Conservation (phyloP, 73 alveolate species). For the Effrenium voratum region DNA sequence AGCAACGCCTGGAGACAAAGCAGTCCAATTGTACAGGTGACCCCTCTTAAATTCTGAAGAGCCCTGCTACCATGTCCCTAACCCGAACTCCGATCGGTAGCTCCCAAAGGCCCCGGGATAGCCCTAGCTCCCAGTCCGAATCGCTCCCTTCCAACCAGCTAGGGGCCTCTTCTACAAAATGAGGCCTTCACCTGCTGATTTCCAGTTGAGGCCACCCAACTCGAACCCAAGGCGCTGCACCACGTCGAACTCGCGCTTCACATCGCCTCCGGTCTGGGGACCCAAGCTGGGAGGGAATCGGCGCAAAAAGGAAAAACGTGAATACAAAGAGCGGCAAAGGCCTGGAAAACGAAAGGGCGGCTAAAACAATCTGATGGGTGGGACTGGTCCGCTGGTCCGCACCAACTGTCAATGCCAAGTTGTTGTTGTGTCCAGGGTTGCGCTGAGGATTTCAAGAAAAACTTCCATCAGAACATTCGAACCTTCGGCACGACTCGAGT, state of each 20-base stretch:
- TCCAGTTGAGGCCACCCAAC: no score
- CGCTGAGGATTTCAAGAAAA: not conserved
- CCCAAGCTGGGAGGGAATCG: not conserved
- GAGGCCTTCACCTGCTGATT: no score
- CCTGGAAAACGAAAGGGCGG: not conserved
- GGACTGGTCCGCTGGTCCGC: not conserved
- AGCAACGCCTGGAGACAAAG: not conserved
- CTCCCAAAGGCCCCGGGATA: not conserved
- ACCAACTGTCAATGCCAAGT: not conserved
- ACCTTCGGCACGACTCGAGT: not conserved
- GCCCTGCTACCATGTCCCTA: not conserved
- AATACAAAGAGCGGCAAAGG: not conserved
- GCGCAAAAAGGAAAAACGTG: not conserved
- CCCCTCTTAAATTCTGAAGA: not conserved
- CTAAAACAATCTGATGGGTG: no score
- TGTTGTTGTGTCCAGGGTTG: not conserved
- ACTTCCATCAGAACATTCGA: not conserved
- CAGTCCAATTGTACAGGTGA: not conserved
- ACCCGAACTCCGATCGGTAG: not conserved
- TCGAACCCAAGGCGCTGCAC: slow-evolving; percentile 47
- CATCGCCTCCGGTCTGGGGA: slow-evolving; percentile 17
- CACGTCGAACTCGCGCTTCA: slow-evolving; percentile 37
- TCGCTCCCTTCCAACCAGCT: not conserved
- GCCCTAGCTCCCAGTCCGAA: not conserved
- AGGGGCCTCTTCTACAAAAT: no score